Base-by-base conservation (phyloP, 345 rosid species). In the Draba incana region DNA sequence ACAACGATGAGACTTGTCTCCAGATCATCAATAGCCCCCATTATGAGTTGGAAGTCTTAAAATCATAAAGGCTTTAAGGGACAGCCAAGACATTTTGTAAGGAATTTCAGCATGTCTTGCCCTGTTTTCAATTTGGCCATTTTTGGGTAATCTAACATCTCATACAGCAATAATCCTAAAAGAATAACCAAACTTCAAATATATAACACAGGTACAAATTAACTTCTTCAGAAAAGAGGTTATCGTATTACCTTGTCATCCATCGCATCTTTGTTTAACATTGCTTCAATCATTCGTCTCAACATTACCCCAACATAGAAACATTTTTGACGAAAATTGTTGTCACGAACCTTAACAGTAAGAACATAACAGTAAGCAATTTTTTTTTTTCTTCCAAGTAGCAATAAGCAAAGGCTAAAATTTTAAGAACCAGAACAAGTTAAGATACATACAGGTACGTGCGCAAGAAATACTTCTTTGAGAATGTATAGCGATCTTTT, bases 261-360 rank as follows among this genome's bases (percentile, higher is more conserved):
- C 90, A 93, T 81, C 0, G 98, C 88, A 83, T 93, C 98, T 79
- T 93, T 93, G 73, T 90, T 93, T 62, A 90, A 73, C 74, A 90
- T 79, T 69, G 97, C 97, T 72, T 93, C 98, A 86, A 93, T 76
- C 85, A 93, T 86, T 69, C 97, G 84, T 76, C 98, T 84, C 74
- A 93, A 68, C 98, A 93, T 93, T 45, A 93, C 97, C 44, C 87
- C 96, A 71, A 88, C 98, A 81, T 93, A 93, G 51, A 88, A 75
- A 77, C 98, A 88, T 81, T 93, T 93, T 61, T 84, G 96, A 45
- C 83, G 96, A 69, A 87, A 87, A 79, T 88, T 90, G 69, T 84
- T 80, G 61, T 64, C 61, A 45, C 47, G 77, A 61, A 90, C 94
- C 98, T 90, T 57, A 47, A 64, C 47, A 52, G 35, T 28, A 57